phyloP scores from a whole-genome alignment of 495 filamentous ascomycete species.

The Annulohypoxylon bovei region DNA sequence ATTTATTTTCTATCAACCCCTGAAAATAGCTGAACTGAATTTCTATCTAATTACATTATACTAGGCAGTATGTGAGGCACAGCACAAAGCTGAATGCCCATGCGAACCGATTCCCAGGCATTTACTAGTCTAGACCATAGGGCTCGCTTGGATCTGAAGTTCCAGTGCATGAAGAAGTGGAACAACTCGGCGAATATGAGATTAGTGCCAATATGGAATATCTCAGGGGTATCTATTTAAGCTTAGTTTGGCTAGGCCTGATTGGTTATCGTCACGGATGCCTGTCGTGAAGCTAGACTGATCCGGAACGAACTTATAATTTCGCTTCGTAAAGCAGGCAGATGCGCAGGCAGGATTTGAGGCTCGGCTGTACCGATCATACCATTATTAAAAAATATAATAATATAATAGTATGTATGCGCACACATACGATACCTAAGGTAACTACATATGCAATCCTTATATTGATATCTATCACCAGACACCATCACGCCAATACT shows the following conservation, averaged over 20 bases:
- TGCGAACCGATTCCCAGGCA: not conserved
- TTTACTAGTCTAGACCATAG: constrained; percentile 17
- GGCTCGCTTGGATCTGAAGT: not conserved
- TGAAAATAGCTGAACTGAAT: constrained; percentile 2
- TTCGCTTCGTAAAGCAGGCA: constrained; percentile 14
- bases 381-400: too few species aligned
- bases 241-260: constrained; percentile 7
- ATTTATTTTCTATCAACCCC: constrained; percentile 24
- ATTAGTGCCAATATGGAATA: constrained; percentile 7
- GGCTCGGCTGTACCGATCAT: constrained; percentile 6
- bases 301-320: constrained; percentile 3
- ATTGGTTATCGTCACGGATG: constrained; percentile 21
- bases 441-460: not conserved
- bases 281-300: constrained; percentile 17
- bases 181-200: constrained; percentile 26
- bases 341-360: constrained; percentile 17
- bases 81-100: not conserved
- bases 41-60: not conserved
- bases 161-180: constrained; percentile 25
- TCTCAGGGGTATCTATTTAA: constrained; percentile 20
- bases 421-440: not conserved
- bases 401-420: not conserved
- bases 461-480: not conserved
- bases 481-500: not conserved
- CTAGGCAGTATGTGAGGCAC: not conserved